Evolutionary conservation across 2,329 filamentous ascomycete species (phyloP).

Genomic region (Fonsecaea multimorphosa): DNA sequence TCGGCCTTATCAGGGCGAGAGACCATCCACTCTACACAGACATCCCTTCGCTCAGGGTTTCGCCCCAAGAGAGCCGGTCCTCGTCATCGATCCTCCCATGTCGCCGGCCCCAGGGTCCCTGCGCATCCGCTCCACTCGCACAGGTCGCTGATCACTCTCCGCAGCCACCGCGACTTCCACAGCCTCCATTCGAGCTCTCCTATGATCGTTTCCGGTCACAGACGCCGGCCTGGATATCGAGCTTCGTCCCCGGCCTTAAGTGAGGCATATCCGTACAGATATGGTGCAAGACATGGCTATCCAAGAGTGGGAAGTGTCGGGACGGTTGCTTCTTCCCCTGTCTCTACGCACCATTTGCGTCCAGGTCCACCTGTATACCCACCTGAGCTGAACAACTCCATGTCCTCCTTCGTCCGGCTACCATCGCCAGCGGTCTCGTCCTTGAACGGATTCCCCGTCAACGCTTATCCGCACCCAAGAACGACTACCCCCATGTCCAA

Average conservation of each 20-base stretch:
- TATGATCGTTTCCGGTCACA: slow-evolving; percentile 18
- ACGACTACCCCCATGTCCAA: slow-evolving; percentile 34
- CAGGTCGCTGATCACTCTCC: slow-evolving; percentile 38
- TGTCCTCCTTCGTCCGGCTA: slow-evolving; percentile 31
- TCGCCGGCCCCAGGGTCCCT: slow-evolving; percentile 14
- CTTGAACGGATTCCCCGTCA: slow-evolving; percentile 1
- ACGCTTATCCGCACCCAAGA: slow-evolving; percentile 20
- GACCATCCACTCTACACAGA: slow-evolving; percentile 29
- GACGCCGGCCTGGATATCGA: slow-evolving; percentile 21
- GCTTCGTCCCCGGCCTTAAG: slow-evolving; percentile 35
- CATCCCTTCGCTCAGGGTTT: slow-evolving; percentile 28
- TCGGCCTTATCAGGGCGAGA: slow-evolving; percentile 35
- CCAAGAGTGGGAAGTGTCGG: slow-evolving; percentile 30
- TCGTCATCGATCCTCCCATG: slow-evolving; percentile 19
- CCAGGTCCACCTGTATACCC: slow-evolving; percentile 29
- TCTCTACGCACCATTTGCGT: slow-evolving; percentile 20
- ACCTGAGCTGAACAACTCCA: slow-evolving; percentile 35
- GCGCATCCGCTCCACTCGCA: slow-evolving; percentile 34
- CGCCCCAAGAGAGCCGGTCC: slow-evolving; percentile 32
- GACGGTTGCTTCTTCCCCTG: slow-evolving; percentile 38
- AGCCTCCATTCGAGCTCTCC: slow-evolving; percentile 36
- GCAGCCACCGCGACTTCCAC: slow-evolving; percentile 32
- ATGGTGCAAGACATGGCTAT: slow-evolving; percentile 23
- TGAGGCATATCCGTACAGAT: slow-evolving; percentile 28
- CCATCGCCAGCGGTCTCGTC: slow-evolving; percentile 36